These are phyloP conservation scores for Neurospora sp. DNA, from an alignment of 495 filamentous ascomycete genomes.

Conservation along the genomic window DNA sequence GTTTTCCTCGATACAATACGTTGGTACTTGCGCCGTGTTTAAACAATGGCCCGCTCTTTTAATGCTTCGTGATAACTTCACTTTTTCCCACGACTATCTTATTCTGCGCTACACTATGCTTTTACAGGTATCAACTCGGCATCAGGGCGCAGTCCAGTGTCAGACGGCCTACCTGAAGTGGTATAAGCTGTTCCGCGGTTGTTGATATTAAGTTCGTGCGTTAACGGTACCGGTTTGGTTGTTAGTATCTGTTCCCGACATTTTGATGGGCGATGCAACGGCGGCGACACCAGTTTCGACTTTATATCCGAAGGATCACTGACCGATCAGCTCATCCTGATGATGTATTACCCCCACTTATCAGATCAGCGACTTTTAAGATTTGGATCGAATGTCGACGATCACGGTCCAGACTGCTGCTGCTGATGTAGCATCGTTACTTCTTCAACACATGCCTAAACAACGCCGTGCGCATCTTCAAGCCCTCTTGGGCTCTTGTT, in stretches of 20 bases:
- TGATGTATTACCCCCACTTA: neutral
- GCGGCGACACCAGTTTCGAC: neutral
- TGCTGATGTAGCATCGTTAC: neutral
- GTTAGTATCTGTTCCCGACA: neutral
- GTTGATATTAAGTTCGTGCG: neutral
- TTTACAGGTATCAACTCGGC: neutral
- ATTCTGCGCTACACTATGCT: neutral
- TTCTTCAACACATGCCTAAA: neutral
- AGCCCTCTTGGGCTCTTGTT: neutral
- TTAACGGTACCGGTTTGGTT: neutral
- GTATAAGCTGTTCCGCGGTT: neutral
- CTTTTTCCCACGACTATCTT: neutral
- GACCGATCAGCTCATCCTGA: neutral
- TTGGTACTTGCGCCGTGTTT: neutral
- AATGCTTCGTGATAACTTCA: neutral
- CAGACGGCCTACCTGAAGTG: neutral
- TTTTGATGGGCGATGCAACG: neutral
- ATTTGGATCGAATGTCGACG: neutral
- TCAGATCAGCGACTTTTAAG: neutral
- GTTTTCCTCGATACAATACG: neutral
- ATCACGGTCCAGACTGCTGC: neutral
- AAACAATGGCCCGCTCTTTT: neutral
- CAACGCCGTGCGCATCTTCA: neutral
- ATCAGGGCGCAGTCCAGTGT: neutral
- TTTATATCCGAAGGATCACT: neutral